Evolutionary conservation across 2,329 filamentous ascomycete species (phyloP).

Genomic region (Pestalotiopsis fici): DNA sequence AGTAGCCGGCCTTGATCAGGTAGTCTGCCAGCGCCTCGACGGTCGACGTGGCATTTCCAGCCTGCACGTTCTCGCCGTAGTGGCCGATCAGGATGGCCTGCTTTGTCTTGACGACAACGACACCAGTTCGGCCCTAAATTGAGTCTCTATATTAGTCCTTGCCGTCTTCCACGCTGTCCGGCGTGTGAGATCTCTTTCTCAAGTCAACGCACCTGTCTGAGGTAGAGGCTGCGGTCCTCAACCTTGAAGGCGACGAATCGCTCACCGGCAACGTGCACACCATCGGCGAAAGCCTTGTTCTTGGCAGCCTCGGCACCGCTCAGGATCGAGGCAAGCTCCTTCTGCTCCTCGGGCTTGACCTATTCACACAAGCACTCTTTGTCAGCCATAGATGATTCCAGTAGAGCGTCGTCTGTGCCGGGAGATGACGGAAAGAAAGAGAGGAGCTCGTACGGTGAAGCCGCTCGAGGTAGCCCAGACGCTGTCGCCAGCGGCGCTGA

Average conservation of each 20-base stretch:
- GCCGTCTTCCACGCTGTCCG: no score
- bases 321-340: slow-evolving; percentile 57
- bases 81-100: slow-evolving; percentile 88
- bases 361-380: slow-evolving; percentile 35
- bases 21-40: slow-evolving; percentile 88
- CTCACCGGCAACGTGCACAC: slow-evolving; percentile 74
- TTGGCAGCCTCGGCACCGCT: slow-evolving; percentile 44
- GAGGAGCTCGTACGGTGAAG: slow-evolving; percentile 66
- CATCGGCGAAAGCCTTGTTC: slow-evolving; percentile 70
- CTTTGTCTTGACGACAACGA: slow-evolving; percentile 82
- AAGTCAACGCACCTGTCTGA: slow-evolving; percentile 70
- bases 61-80: slow-evolving; percentile 74
- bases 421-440: not conserved
- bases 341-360: slow-evolving; percentile 61
- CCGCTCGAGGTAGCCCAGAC: slow-evolving; percentile 71
- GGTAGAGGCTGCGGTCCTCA: slow-evolving; percentile 80
- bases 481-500: slow-evolving; percentile 78
- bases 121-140: slow-evolving; percentile 70
- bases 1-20: slow-evolving; percentile 78
- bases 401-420: not conserved
- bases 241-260: slow-evolving; percentile 78
- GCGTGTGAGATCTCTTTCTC: no score
- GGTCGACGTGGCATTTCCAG: slow-evolving; percentile 74
- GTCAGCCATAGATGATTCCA: slow-evolving; percentile 3
- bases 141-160: slow-evolving; percentile 5